Evolutionary conservation across 2,329 filamentous ascomycete genomes (phyloP).

Genomic region (Mollisiaceae sp.): DNA sequence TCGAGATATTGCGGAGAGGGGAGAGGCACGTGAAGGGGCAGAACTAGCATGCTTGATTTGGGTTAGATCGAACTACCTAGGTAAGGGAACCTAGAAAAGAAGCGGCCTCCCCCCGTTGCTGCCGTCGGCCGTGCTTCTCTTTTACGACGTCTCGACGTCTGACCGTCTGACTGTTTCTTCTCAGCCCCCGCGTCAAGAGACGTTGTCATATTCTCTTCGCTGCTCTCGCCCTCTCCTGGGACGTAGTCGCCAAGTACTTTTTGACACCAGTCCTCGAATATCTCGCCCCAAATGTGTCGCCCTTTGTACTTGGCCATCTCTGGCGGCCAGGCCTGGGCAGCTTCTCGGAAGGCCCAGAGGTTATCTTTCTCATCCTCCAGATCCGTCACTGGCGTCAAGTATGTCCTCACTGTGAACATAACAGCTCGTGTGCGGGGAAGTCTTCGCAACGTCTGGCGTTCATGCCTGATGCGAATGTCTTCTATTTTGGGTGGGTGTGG

Average conservation of each 20-base stretch:
- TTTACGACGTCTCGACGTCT: neutral
- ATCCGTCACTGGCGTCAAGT: slow-evolving; percentile 57
- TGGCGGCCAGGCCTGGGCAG: slow-evolving; percentile 77
- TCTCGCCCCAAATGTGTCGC: slow-evolving; percentile 71
- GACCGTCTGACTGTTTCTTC: neutral
- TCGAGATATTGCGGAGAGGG: neutral
- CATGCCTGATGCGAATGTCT: slow-evolving; percentile 70
- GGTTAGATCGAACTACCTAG: neutral
- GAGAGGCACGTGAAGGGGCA: neutral
- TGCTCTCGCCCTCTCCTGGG: neutral
- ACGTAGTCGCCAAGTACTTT: slow-evolving; percentile 23
- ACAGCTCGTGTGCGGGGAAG: slow-evolving; percentile 57
- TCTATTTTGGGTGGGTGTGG: slow-evolving; percentile 79
- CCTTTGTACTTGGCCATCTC: slow-evolving; percentile 80
- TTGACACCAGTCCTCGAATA: slow-evolving; percentile 50
- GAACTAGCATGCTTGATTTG: neutral
- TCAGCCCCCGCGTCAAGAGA: neutral
- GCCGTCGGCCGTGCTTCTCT: neutral
- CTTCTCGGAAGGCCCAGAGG: slow-evolving; percentile 74
- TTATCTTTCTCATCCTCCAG: slow-evolving; percentile 69
- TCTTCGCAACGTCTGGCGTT: slow-evolving; percentile 65
- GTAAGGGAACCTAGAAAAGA: too few species aligned
- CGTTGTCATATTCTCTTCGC: neutral
- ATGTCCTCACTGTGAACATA: slow-evolving; percentile 67
- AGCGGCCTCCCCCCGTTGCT: too few species aligned